These are phyloP conservation scores for Leccinum arenicola DNA, from an alignment of 768 basidiomycete genomes.

Conservation along the genomic window DNA sequence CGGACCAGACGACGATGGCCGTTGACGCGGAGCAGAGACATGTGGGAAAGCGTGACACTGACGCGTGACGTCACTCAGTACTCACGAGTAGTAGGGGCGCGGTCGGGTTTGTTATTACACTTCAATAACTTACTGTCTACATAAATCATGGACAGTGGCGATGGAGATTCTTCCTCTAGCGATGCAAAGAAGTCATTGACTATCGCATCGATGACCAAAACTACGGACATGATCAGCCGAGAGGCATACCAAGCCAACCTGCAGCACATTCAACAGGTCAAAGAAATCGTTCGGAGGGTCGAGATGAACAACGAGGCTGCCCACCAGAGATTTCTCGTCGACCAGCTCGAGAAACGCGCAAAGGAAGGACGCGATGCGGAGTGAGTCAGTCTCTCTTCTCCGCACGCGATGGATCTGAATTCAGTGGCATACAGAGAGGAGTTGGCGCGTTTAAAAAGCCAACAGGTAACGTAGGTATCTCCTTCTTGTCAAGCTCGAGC, in stretches of 20 bases:
- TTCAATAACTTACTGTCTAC: no score
- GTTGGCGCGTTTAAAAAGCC: slow-evolving; percentile 19
- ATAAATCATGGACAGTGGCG: slow-evolving; percentile 18
- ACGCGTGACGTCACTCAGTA: slow-evolving; percentile 14
- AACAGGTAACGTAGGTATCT: slow-evolving; percentile 12
- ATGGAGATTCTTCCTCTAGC: neutral
- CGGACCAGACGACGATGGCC: slow-evolving; percentile 28
- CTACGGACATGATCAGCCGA: slow-evolving; percentile 16
- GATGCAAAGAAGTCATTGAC: slow-evolving; percentile 10
- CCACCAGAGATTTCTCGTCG: slow-evolving; percentile 32
- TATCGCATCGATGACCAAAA: slow-evolving; percentile 25
- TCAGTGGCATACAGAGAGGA: slow-evolving; percentile 15
- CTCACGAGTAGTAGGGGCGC: neutral
- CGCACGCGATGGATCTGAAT: neutral
- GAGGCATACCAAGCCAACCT: slow-evolving; percentile 26
- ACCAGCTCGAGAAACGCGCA: slow-evolving; percentile 36
- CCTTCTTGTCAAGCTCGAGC: neutral
- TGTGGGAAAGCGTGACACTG: slow-evolving; percentile 18
- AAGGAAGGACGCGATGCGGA: slow-evolving; percentile 46
- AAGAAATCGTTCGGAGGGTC: slow-evolving; percentile 26
- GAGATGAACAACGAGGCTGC: slow-evolving; percentile 43
- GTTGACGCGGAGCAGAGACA: slow-evolving; percentile 11
- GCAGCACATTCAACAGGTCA: slow-evolving; percentile 28
- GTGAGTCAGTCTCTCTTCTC: slow-evolving; percentile 28
- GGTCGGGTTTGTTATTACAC: neutral